These are phyloP conservation scores for Alternaria angustiovoidea DNA, from an alignment of 2,329 filamentous ascomycete genomes.

Conservation along the genomic window DNA sequence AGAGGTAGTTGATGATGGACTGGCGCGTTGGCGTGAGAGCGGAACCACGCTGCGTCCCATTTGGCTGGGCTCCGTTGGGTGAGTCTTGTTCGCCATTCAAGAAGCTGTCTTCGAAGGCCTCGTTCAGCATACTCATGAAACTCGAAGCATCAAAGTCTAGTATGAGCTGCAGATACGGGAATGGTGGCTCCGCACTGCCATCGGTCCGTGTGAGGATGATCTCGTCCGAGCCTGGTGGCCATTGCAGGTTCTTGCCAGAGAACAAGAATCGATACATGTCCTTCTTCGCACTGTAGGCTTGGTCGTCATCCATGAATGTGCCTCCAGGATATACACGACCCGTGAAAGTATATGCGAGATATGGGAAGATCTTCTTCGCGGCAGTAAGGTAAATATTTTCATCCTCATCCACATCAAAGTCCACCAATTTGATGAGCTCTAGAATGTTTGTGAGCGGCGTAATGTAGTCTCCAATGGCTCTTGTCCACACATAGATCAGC, in stretches of 20 bases:
- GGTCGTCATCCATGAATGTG: constrained; percentile 73
- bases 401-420: constrained; percentile 64
- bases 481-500: constrained; percentile 96
- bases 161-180: constrained; percentile 84
- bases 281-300: constrained; percentile 79
- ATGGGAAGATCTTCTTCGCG: constrained; percentile 91
- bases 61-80: constrained; percentile 60
- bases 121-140: constrained; percentile 93
- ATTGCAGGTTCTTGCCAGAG: constrained; percentile 77
- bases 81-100: constrained; percentile 80
- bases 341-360: constrained; percentile 89
- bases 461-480: constrained; percentile 86
- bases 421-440: constrained; percentile 65
- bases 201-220: constrained; percentile 67
- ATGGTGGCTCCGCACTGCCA: constrained; percentile 71
- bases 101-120: constrained; percentile 95
- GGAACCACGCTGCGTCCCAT: constrained; percentile 58
- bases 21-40: constrained; percentile 75
- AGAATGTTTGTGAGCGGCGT: constrained; percentile 88
- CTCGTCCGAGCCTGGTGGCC: constrained; percentile 72
- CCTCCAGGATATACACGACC: constrained; percentile 92
- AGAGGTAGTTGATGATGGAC: constrained; percentile 87
- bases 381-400: constrained; percentile 71
- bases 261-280: constrained; percentile 95
- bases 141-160: constrained; percentile 89